phyloP scores from a whole-genome alignment of 306 rosid genomes.

The Adenanthera pavonina region DNA sequence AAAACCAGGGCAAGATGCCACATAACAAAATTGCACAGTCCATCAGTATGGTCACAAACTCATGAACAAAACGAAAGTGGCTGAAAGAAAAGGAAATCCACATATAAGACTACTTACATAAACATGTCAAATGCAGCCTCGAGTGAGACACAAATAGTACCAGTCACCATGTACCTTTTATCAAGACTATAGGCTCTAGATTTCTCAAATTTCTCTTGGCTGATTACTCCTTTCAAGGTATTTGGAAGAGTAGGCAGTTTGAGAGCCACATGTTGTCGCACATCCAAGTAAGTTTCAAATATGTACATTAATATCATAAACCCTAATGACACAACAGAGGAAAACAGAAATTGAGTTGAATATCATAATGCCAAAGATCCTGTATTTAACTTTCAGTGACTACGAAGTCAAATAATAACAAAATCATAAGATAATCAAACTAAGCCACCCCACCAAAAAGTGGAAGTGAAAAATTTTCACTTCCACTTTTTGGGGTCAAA shows the following conservation, averaged over 20 bases:
- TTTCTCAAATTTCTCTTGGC: conserved; percentile 91
- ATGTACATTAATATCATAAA: conserved; percentile 91
- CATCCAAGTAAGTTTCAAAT: conserved; percentile 87
- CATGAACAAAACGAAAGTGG: conserved; percentile 88
- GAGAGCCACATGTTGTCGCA: conserved; percentile 82
- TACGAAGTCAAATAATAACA: conserved; percentile 4
- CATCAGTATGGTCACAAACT: conserved; percentile 84
- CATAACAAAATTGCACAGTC: conserved; percentile 80
- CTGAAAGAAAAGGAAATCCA: conserved; percentile 55
- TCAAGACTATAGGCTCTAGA: conserved; percentile 95
- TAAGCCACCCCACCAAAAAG: too few species aligned
- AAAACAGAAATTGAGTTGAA: conserved; percentile 22
- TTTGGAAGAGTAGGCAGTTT: conserved; percentile 90
- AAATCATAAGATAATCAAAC: neutral
- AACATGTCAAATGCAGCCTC: conserved; percentile 19
- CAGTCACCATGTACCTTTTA: conserved; percentile 68
- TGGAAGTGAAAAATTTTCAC: too few species aligned
- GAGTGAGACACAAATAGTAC: conserved; percentile 7
- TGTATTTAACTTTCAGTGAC: conserved; percentile 7
- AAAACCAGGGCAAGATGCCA: conserved; percentile 89
- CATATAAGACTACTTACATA: conserved; percentile 20
- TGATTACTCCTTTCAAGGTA: conserved; percentile 86
- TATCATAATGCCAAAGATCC: neutral
- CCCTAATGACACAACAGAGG: conserved; percentile 53
- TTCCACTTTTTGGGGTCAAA: too few species aligned